Evolutionary conservation across 2,329 filamentous ascomycete species (phyloP), one percentile per base, ranked within the genome.

Genomic region (Trichophyton simii): DNA sequence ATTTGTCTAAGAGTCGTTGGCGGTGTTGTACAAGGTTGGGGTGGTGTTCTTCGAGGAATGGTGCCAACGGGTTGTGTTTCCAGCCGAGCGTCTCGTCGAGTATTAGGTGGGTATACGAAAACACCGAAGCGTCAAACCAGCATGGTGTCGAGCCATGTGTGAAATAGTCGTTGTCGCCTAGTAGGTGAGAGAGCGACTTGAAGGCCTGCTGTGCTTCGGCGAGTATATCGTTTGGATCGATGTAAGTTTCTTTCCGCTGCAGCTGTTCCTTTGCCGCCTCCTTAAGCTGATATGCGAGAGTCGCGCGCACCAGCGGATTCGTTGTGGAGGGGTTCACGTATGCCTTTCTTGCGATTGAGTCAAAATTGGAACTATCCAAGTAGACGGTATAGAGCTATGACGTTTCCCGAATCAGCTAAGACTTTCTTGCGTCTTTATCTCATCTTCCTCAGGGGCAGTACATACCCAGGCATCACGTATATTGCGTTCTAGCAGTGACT

Each of bases 81-180:
- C 88, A 91, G 1, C 75, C 77, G 65, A 90, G 68, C 1, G 68
- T 69, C 38, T 84, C 80, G 63, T 88, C 84, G 59, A 95, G 75
- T 59, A 97, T 78, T 58, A 95, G 77, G 72, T 95, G 84, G 0
- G 89, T 91, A 73, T 96, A 99, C 2, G 90, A 86, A 75, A 96
- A 97, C 1, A 97, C 83, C 60, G 84, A 85, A 5, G 92, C 91
- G 74, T 99, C 94, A 67, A 97, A 92, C 25, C 92, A 70, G 0
- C 85, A 84, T 0, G 92, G 89, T 15, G 73, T 71, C 34, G 72
- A 58, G 72, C 70, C 3, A 77, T 80, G 58, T 68, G 86, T 87
- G 71, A 87, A 88, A 78, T 84, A 87, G 18, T 75, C 68, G 42
- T 83, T 73, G 0, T 80, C 72, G 0, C 79, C 83, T 8, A 89